Conservation (phyloP, 164 flowering plant genomes). For the Nelumbo lutea region DNA sequence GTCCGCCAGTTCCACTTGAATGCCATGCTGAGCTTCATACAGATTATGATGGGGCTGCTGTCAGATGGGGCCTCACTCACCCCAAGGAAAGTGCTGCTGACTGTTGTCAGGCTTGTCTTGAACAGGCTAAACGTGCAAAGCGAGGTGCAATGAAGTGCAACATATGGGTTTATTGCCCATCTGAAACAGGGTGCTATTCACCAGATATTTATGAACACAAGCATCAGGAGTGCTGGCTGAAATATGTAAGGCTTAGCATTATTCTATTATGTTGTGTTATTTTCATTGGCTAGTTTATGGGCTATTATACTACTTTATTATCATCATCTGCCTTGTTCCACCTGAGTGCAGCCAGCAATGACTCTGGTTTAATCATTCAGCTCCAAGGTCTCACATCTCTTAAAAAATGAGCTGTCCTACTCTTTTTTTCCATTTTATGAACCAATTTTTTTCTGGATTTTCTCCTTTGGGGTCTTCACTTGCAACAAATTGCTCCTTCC, state of each 20-base stretch:
- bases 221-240: constrained; percentile 92
- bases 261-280: background rate
- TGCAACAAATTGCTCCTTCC: too few relatives aligned
- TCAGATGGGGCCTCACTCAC: constrained; percentile 95
- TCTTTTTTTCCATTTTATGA: too few relatives aligned
- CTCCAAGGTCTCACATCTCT: too few relatives aligned
- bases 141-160: constrained; percentile 82
- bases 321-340: background rate
- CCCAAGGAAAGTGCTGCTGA: constrained; percentile 96
- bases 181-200: constrained; percentile 79
- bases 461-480: too few relatives aligned
- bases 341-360: too few relatives aligned
- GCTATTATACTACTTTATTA: background rate
- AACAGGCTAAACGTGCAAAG: constrained; percentile 79
- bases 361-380: too few relatives aligned
- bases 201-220: constrained; percentile 95
- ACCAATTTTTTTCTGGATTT: too few relatives aligned
- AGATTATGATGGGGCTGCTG: constrained; percentile 91
- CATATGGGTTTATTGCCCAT: constrained; percentile 97
- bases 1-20: constrained; percentile 76
- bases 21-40: constrained; percentile 83
- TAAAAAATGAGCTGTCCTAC: too few relatives aligned
- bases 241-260: constrained; percentile 51
- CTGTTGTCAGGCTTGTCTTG: constrained; percentile 96
- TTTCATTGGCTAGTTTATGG: too few relatives aligned